These are phyloP conservation scores for Moesziomyces parantarcticus DNA, from an alignment of 1,284 basidiomycete species.

Conservation along the genomic window DNA sequence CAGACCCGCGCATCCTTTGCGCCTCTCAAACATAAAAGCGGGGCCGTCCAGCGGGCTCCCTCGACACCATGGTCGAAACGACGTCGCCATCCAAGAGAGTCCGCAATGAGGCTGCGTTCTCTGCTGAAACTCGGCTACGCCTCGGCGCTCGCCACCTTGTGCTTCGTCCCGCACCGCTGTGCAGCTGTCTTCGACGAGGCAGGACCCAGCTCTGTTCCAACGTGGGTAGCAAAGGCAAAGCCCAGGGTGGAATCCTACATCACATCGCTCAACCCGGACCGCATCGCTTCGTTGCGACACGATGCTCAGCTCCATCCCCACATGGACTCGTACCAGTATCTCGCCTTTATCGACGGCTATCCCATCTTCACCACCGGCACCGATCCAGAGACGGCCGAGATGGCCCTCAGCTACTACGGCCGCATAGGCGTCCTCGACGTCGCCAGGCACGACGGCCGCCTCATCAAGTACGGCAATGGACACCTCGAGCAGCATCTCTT, in stretches of 20 bases:
- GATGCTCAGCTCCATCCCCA: background rate
- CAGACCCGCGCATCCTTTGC: background rate
- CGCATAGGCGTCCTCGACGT: constrained; percentile 7
- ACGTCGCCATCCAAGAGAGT: background rate
- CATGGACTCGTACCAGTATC: background rate
- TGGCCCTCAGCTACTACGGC: constrained; percentile 4
- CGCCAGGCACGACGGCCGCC: background rate
- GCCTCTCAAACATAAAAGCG: background rate
- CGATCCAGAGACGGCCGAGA: background rate
- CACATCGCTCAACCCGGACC: background rate
- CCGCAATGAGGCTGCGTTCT: background rate
- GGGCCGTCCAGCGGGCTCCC: background rate
- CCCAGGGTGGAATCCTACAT: background rate
- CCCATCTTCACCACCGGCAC: constrained; percentile 3
- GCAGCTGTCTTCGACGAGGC: background rate
- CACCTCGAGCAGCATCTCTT: background rate
- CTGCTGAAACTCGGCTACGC: background rate
- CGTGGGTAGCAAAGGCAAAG: background rate
- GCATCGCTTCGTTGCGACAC: background rate
- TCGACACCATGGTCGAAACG: background rate
- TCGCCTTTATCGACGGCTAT: background rate
- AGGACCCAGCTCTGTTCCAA: too few relatives aligned
- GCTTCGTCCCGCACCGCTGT: background rate
- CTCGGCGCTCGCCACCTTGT: background rate
- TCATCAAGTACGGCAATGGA: background rate